Evolutionary conservation across 75 land plant species (phyloP), one percentile per base, ranked within the genome.

Genomic region (Isoetes taiwanensis): DNA sequence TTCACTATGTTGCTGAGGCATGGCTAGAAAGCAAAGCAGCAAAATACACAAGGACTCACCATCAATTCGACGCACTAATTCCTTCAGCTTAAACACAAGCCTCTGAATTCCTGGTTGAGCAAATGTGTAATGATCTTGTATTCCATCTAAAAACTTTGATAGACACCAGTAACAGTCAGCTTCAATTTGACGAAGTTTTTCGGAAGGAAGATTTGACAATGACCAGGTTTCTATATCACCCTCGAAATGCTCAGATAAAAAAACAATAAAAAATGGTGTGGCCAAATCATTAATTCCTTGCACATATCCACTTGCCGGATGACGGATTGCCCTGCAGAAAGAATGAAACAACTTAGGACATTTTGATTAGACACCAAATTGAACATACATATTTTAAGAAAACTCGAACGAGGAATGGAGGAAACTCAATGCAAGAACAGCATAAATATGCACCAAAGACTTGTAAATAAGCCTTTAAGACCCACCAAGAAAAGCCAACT

Each of bases 111-210:
- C 99, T 34, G 99, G 99, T 58, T 93, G 99, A 43, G 99, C 99
- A 84, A 93, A 93, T 57, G 99, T 93, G 64, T 93, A 93, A 64
- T 93, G 99, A 57, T 93, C 99, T 73, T 93, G 99, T 76, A 93
- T 88, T n/a, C 93, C 82, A 72, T 93, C 99, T 55, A 93, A 80
- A 28, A 93, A 62, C 67, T 88, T 81, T 30, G 96, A 81, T 20
- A 93, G 70, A 53, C 99, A 93, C 94, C 99, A 84, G 61, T 81
- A 88, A 53, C 90, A 79, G 62, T 93, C 99, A 54, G 99, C 99
- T 67, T 93, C 99, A 17, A 91, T 34, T 58, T 65, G 62, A 32
- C 69, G 56, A 2, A 93, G 68, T 34, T 63, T 67, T 31, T 71
- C 80, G 10, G 66, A 58, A 30, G 96, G 53, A 6, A 93, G 58